Percentiles rank a stretch among this genome's conserved stretches.
Conservation (phyloP, 768 basidiomycete species). For the Rhizopogon vulgaris region DNA sequence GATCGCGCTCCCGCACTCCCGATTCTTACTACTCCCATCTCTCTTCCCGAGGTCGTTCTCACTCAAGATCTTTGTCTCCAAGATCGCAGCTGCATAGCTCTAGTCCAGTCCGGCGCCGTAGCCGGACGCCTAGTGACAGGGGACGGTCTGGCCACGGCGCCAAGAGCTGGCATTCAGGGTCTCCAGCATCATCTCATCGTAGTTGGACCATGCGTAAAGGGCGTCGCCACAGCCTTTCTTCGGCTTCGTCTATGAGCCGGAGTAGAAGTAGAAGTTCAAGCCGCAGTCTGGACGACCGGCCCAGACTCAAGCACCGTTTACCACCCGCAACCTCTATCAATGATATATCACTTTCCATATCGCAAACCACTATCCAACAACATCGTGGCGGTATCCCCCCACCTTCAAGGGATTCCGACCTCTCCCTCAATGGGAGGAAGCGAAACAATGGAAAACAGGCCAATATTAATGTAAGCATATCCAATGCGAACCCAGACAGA, state of each 20-base stretch:
- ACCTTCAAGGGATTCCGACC: slow-evolving; percentile 12
- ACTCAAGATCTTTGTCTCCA: slow-evolving; percentile 55
- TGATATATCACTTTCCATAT: slow-evolving; percentile 24
- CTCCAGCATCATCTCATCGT: slow-evolving; percentile 39
- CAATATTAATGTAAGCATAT: slow-evolving; percentile 20
- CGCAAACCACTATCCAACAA: slow-evolving; percentile 23
- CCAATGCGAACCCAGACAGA: background rate
- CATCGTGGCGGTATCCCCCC: slow-evolving; percentile 1
- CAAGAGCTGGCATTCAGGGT: slow-evolving; percentile 21
- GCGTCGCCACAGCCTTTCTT: slow-evolving; percentile 42
- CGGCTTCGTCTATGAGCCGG: slow-evolving; percentile 48
- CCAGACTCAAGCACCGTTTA: slow-evolving; percentile 57
- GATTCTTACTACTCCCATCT: slow-evolving; percentile 60
- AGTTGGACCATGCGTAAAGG: slow-evolving; percentile 29
- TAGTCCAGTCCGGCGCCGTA: slow-evolving; percentile 40
- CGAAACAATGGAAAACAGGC: slow-evolving; percentile 32
- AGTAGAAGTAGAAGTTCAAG: slow-evolving; percentile 49
- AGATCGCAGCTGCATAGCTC: slow-evolving; percentile 48
- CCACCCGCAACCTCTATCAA: slow-evolving; percentile 42
- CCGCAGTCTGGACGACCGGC: slow-evolving; percentile 45
- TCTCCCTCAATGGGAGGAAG: slow-evolving; percentile 30
- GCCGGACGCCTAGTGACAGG: slow-evolving; percentile 45
- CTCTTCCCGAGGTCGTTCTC: slow-evolving; percentile 62
- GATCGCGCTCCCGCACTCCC: slow-evolving; percentile 49
- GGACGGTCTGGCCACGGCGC: slow-evolving; percentile 27